A percentile compares a stretch with the other conserved stretches of the same genome.
Conservation (phyloP, 352 stramenopile species). For the Globisporangium orthogonon region DNA sequence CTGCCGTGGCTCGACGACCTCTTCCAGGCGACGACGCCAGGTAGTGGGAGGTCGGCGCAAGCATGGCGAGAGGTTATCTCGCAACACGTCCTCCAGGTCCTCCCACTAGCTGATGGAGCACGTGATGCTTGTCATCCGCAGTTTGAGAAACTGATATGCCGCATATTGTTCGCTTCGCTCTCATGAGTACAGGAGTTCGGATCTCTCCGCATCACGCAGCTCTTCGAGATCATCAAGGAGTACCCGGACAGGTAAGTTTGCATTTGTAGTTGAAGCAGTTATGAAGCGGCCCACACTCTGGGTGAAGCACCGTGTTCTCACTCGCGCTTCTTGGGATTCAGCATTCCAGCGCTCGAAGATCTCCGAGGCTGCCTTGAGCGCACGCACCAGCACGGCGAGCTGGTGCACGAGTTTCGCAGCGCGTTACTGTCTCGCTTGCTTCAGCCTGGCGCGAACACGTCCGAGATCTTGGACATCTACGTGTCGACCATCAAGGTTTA, state of each 20-base stretch:
- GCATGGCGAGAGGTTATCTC: constrained; percentile 48
- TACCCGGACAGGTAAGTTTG: constrained; percentile 89
- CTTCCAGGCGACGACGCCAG: constrained; percentile 15
- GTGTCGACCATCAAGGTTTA: constrained; percentile 94
- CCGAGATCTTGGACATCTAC: constrained; percentile 97
- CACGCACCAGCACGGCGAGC: constrained; percentile 78
- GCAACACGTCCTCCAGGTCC: constrained; percentile 28
- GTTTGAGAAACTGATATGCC: not conserved
- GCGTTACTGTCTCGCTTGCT: constrained; percentile 86
- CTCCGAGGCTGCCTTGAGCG: constrained; percentile 68
- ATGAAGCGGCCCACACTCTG: not conserved
- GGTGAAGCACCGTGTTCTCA: not conserved
- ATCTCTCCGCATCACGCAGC: constrained; percentile 80
- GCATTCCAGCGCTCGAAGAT: constrained; percentile 61
- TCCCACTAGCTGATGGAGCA: not conserved
- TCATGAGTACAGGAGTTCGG: constrained; percentile 39
- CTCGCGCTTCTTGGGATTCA: constrained; percentile 8
- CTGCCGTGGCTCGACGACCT: constrained; percentile 57
- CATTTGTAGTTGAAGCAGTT: not conserved
- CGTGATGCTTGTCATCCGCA: not conserved
- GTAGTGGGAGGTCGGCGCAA: not conserved
- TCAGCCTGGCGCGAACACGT: constrained; percentile 94
- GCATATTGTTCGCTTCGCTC: not conserved
- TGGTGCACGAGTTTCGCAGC: constrained; percentile 72
- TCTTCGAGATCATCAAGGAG: constrained; percentile 97